These are phyloP conservation scores for Nitzschia inconspicua DNA, from an alignment of 108 stramenopile genomes.

Conservation along the genomic window DNA sequence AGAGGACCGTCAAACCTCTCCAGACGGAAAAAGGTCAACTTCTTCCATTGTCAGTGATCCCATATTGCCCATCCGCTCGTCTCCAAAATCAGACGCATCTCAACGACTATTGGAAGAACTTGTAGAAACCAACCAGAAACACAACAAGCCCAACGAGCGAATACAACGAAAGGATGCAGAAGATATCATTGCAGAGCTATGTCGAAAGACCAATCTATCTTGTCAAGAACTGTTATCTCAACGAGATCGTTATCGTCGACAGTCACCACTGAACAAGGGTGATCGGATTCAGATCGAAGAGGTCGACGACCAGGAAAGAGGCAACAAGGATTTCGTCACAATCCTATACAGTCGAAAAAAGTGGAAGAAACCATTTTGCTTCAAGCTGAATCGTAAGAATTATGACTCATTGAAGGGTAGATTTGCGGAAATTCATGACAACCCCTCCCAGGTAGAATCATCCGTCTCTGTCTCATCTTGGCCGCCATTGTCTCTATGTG, in stretches of 20 bases:
- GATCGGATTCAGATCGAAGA: slow-evolving; percentile 45
- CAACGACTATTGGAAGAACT: slow-evolving; percentile 31
- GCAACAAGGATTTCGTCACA: slow-evolving; percentile 17
- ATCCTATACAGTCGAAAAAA: slow-evolving; percentile 42
- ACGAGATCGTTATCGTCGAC: slow-evolving; percentile 5
- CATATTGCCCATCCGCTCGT: slow-evolving; percentile 28
- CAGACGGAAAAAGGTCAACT: slow-evolving; percentile 10
- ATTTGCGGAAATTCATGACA: slow-evolving; percentile 44
- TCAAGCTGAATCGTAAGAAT: slow-evolving; percentile 54
- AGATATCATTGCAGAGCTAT: slow-evolving; percentile 32
- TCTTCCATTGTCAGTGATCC: slow-evolving; percentile 29
- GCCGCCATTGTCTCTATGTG: too few species aligned
- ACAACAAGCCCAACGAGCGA: slow-evolving; percentile 3
- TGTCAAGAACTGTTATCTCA: slow-evolving; percentile 24
- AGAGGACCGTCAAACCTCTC: slow-evolving; percentile 35
- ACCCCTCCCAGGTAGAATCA: too few species aligned
- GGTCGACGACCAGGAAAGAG: not conserved
- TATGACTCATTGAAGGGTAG: slow-evolving; percentile 51
- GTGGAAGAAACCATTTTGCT: slow-evolving; percentile 62
- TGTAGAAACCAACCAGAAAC: not conserved
- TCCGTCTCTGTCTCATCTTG: too few species aligned
- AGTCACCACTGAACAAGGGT: slow-evolving; percentile 37
- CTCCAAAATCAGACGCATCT: slow-evolving; percentile 19
- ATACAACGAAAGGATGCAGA: slow-evolving; percentile 16
- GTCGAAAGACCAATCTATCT: slow-evolving; percentile 25